phyloP scores from a whole-genome alignment of 2,329 filamentous ascomycete species.

The Pestalotiopsis sp. region DNA sequence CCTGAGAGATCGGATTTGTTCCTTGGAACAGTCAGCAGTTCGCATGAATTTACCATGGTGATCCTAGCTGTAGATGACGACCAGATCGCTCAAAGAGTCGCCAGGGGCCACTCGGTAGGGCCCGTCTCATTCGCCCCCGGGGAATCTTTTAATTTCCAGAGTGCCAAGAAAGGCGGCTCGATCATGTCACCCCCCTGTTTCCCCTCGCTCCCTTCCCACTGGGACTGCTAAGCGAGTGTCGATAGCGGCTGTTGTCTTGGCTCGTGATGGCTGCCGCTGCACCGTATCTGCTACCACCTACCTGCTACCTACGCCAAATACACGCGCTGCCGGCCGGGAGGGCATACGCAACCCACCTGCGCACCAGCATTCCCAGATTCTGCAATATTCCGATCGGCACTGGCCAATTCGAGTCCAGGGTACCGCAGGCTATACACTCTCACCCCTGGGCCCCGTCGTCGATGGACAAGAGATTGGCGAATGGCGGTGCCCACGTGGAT shows the following conservation, averaged over 20 bases:
- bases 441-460: neutral
- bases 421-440: neutral
- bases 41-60: neutral
- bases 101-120: neutral
- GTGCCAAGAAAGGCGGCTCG: neutral
- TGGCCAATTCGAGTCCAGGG: neutral
- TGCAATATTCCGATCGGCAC: neutral
- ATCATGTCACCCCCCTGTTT: neutral
- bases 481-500: constrained; percentile 8
- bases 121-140: neutral
- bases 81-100: neutral
- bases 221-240: neutral
- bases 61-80: constrained; percentile 1
- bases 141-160: neutral
- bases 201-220: neutral
- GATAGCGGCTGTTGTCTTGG: neutral
- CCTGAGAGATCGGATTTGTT: neutral
- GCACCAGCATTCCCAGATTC: neutral
- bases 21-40: neutral
- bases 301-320: neutral
- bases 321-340: neutral
- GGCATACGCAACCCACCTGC: constrained; percentile 1
- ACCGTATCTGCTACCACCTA: too few relatives aligned
- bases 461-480: constrained; percentile 6
- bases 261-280: neutral